phyloP scores from a whole-genome alignment of 1,139 yeast species.

The Candida anutae region DNA sequence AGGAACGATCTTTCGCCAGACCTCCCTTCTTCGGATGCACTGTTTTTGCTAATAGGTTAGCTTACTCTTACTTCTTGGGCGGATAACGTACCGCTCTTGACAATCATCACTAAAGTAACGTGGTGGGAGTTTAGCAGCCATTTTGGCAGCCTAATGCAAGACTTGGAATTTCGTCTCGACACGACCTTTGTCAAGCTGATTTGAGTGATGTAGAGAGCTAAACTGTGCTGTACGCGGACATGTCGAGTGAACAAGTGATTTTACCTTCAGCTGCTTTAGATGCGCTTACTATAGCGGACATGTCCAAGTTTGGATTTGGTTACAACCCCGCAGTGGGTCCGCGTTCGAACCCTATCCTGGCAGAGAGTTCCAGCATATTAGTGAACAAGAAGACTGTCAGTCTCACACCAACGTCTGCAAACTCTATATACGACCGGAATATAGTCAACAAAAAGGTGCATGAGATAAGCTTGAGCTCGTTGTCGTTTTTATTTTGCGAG shows the following conservation, averaged over 20 bases:
- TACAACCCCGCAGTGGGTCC: conserved; percentile 41
- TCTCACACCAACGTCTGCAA: conserved; percentile 24
- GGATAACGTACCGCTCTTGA: no score
- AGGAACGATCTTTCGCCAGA: no score
- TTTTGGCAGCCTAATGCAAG: no score
- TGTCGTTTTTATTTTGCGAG: conserved; percentile 68
- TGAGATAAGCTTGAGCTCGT: conserved; percentile 59
- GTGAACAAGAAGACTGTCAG: conserved; percentile 26
- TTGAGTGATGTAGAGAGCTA: no score
- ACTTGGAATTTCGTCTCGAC: no score
- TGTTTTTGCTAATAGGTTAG: no score
- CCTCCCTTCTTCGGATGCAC: no score
- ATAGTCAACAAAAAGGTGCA: conserved; percentile 50
- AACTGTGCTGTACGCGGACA: no score
- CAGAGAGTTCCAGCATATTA: conserved; percentile 27
- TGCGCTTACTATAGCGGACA: conserved; percentile 28
- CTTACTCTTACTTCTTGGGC: no score
- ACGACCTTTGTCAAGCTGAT: no score
- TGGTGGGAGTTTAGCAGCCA: no score
- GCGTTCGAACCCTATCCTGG: conserved; percentile 29
- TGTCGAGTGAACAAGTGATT: conserved; percentile 30
- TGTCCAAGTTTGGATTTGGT: conserved; percentile 32
- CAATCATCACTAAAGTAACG: no score
- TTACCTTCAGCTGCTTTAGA: conserved; percentile 32
- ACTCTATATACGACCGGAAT: conserved; percentile 61